phyloP scores from a whole-genome alignment of 148 eudicot species.

The Fagopyrum esculentum region DNA sequence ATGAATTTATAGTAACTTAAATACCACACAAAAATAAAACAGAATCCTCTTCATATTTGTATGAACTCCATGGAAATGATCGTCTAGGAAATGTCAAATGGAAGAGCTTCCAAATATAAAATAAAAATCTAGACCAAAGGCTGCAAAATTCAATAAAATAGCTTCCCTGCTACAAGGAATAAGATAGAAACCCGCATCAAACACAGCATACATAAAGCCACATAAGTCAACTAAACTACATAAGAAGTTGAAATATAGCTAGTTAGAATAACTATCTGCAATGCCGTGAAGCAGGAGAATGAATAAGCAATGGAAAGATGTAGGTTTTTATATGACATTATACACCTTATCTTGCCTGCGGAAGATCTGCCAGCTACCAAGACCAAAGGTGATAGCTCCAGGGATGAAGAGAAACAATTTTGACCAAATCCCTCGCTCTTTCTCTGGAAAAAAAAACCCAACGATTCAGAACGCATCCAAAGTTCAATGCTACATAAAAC shows the following conservation, averaged over 20 bases:
- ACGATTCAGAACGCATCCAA: not conserved
- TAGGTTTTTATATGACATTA: not conserved
- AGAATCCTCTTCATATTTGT: not conserved
- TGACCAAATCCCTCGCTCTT: slow-evolving; percentile 51
- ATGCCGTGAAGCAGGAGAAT: not conserved
- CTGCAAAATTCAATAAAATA: not conserved
- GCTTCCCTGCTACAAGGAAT: not conserved
- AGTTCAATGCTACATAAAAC: slow-evolving; percentile 2
- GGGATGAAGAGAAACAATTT: slow-evolving; percentile 84
- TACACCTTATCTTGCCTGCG: slow-evolving; percentile 91
- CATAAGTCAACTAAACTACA: not conserved
- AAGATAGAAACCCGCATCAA: not conserved
- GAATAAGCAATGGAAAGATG: not conserved
- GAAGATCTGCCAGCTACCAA: slow-evolving; percentile 91
- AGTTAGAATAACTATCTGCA: not conserved
- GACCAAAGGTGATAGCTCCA: slow-evolving; percentile 86
- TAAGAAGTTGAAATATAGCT: not conserved
- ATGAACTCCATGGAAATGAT: not conserved
- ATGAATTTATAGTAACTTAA: not conserved
- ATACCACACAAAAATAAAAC: not conserved
- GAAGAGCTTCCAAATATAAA: not conserved
- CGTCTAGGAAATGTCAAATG: not conserved
- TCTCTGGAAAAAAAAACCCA: slow-evolving; percentile 26
- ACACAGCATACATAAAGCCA: not conserved
- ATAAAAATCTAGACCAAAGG: not conserved